phyloP scores from a whole-genome alignment of 2,329 filamentous ascomycete species.

The Lasiodiplodia citricola region DNA sequence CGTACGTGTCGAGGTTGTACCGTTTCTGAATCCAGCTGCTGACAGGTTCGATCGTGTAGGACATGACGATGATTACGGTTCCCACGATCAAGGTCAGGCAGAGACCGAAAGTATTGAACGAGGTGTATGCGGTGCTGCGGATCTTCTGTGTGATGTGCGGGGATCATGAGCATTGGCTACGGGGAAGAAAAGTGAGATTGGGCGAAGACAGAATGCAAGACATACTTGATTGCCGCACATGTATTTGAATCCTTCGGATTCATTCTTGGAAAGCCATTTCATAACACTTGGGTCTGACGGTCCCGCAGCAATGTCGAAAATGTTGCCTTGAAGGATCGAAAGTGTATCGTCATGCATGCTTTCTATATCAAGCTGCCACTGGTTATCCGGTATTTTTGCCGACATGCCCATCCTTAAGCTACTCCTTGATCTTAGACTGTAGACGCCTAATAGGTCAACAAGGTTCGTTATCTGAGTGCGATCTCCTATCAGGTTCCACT shows the following conservation, averaged over 20 bases:
- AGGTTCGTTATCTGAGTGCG: neutral
- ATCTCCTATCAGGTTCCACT: too few relatives aligned
- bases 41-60: slow-evolving; percentile 17
- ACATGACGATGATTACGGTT: slow-evolving; percentile 31
- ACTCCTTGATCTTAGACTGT: neutral
- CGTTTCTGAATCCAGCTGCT: slow-evolving; percentile 24
- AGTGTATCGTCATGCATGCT: slow-evolving; percentile 22
- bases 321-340: slow-evolving; percentile 18
- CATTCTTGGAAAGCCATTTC: neutral
- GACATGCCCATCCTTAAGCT: slow-evolving; percentile 10
- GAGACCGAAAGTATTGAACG: slow-evolving; percentile 34
- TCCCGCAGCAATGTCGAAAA: neutral
- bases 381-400: slow-evolving; percentile 16
- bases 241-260: neutral
- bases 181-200: too few relatives aligned
- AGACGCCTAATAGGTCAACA: too few relatives aligned
- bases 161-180: too few relatives aligned
- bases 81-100: slow-evolving; percentile 32
- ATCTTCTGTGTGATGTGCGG: slow-evolving; percentile 2
- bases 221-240: neutral
- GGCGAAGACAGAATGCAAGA: too few relatives aligned
- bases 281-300: neutral
- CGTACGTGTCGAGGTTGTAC: slow-evolving; percentile 24
- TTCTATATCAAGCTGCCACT: slow-evolving; percentile 30
- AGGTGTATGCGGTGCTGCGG: slow-evolving; percentile 29